Evolutionary conservation across 1,284 basidiomycete species (phyloP).

Genomic region (Ceratobasidium sp.): DNA sequence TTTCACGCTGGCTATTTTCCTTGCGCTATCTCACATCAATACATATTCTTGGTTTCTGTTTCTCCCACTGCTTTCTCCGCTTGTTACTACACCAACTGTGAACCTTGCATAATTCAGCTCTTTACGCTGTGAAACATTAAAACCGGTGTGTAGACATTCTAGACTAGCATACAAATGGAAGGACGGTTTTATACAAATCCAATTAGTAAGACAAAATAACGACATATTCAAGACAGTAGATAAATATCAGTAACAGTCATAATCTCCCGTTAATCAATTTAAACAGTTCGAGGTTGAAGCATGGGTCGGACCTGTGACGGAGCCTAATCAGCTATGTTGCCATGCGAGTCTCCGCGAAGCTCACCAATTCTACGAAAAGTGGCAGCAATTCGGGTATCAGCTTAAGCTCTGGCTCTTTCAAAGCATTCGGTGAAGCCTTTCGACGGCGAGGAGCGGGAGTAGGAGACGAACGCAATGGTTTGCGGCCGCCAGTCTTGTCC

Average conservation of each 20-base stretch:
- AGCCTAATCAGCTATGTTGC: neutral
- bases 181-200: neutral
- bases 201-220: slow-evolving; percentile 7
- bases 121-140: neutral
- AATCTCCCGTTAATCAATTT: no score
- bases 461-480: slow-evolving; percentile 33
- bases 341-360: slow-evolving; percentile 52
- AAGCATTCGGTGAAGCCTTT: slow-evolving; percentile 62
- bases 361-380: slow-evolving; percentile 90
- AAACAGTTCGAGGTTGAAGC: slow-evolving; percentile 45
- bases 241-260: slow-evolving; percentile 23
- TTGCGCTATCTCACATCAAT: slow-evolving; percentile 31
- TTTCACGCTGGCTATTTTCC: slow-evolving; percentile 24
- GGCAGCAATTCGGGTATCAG: slow-evolving; percentile 84
- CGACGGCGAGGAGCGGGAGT: slow-evolving; percentile 36
- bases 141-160: slow-evolving; percentile 23
- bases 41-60: slow-evolving; percentile 9
- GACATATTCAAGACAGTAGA: neutral
- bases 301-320: slow-evolving; percentile 47
- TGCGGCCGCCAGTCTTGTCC: slow-evolving; percentile 19
- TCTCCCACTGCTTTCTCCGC: neutral
- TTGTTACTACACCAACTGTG: slow-evolving; percentile 36
- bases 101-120: slow-evolving; percentile 28
- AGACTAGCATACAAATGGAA: slow-evolving; percentile 19
- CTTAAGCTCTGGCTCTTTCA: slow-evolving; percentile 82